These are phyloP conservation scores for Microsporum audouinii DNA, from an alignment of 2,329 filamentous ascomycete species.

Conservation along the genomic window DNA sequence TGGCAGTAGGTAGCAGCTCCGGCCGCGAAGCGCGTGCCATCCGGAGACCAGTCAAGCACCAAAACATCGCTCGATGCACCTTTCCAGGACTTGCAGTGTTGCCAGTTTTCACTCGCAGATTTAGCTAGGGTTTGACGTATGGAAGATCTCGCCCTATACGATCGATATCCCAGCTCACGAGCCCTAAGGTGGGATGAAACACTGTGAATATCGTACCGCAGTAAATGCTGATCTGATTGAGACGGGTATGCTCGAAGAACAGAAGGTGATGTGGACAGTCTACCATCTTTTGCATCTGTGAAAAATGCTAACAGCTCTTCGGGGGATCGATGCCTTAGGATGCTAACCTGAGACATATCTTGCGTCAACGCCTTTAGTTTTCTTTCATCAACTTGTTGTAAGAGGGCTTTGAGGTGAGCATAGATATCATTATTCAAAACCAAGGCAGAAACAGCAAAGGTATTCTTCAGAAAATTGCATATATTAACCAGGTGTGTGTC, in stretches of 20 bases:
- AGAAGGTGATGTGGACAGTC: conserved; percentile 14
- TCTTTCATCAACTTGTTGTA: neutral
- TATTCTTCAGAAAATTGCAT: neutral
- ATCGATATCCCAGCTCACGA: conserved; percentile 23
- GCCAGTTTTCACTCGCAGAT: conserved; percentile 24
- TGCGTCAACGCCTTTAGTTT: neutral
- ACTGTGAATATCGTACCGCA: conserved; percentile 1
- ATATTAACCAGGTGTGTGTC: neutral
- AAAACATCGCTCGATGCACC: conserved; percentile 49
- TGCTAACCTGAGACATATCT: neutral
- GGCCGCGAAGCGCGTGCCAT: conserved; percentile 45
- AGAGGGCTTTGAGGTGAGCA: neutral
- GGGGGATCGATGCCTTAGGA: conserved; percentile 14
- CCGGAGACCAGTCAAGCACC: conserved; percentile 45
- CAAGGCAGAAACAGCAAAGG: neutral
- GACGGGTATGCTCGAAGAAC: conserved; percentile 6
- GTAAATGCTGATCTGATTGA: neutral
- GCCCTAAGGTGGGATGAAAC: conserved; percentile 18
- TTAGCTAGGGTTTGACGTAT: conserved; percentile 20
- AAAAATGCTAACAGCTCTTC: conserved; percentile 18
- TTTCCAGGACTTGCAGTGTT: conserved; percentile 39
- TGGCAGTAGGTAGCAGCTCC: conserved; percentile 48
- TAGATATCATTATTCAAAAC: neutral
- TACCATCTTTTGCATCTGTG: conserved; percentile 15
- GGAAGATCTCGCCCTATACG: conserved; percentile 9